phyloP scores from a whole-genome alignment of 768 basidiomycete genomes.

The Trametes gibbosa region DNA sequence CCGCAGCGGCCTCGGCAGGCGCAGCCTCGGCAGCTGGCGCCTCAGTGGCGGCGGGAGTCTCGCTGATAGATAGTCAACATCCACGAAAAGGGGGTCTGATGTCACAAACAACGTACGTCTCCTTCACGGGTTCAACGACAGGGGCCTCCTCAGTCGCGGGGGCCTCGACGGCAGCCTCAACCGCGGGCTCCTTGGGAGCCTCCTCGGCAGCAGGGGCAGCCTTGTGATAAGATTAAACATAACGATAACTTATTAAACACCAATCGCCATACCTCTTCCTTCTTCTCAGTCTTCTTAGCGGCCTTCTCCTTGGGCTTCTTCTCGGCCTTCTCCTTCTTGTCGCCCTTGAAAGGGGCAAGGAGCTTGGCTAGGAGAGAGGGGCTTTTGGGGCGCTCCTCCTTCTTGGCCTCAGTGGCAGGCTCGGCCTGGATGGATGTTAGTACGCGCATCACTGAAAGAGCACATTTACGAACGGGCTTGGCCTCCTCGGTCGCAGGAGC shows the following conservation, averaged over 20 bases:
- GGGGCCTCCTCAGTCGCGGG: slow-evolving; percentile 30
- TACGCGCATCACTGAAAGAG: not conserved
- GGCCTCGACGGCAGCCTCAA: slow-evolving; percentile 42
- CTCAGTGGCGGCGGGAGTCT: slow-evolving; percentile 41
- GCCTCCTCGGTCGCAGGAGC: slow-evolving; percentile 42
- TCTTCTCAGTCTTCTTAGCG: slow-evolving; percentile 81
- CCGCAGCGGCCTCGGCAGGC: slow-evolving; percentile 31
- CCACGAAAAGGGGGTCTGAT: not conserved
- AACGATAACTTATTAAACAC: not conserved
- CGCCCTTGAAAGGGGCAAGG: slow-evolving; percentile 70
- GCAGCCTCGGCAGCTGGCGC: slow-evolving; percentile 33
- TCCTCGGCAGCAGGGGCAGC: slow-evolving; percentile 39
- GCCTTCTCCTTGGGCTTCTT: slow-evolving; percentile 66
- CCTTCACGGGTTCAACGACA: slow-evolving; percentile 61
- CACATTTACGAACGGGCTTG: slow-evolving; percentile 35
- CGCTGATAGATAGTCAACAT: slow-evolving; percentile 32
- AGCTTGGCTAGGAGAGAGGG: slow-evolving; percentile 74
- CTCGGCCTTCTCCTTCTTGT: slow-evolving; percentile 47
- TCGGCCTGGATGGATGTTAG: slow-evolving; percentile 37
- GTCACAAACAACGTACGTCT: slow-evolving; percentile 49
- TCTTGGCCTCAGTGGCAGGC: slow-evolving; percentile 52
- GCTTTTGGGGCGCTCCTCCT: slow-evolving; percentile 81
- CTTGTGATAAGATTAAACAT: slow-evolving; percentile 8
- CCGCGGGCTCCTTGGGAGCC: slow-evolving; percentile 37
- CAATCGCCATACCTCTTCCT: slow-evolving; percentile 47